These are phyloP conservation scores for Misopates orontium DNA, from an alignment of 257 asterid genomes.

Conservation along the genomic window DNA sequence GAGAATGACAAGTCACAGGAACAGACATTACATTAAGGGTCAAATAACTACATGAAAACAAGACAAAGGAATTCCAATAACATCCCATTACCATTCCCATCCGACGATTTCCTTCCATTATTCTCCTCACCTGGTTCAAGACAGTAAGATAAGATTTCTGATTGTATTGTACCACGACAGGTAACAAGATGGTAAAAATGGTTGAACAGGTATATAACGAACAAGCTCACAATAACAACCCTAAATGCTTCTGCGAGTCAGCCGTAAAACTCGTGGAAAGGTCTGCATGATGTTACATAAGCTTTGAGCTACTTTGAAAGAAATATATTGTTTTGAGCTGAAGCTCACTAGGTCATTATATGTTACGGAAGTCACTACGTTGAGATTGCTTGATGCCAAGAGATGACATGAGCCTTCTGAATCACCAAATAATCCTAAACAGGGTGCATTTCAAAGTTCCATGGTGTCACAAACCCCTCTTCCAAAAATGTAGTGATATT, in stretches of 20 bases:
- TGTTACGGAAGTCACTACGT: neutral
- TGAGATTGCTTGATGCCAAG: neutral
- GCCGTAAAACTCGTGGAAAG: no score
- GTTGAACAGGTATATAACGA: neutral
- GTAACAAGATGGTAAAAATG: slow-evolving; percentile 6
- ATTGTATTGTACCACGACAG: slow-evolving; percentile 24
- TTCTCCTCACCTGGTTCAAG: slow-evolving; percentile 80
- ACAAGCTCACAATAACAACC: slow-evolving; percentile 7
- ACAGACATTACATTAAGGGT: slow-evolving; percentile 24
- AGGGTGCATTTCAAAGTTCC: neutral
- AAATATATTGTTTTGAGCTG: neutral
- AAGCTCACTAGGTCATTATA: slow-evolving; percentile 8
- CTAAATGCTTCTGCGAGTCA: no score
- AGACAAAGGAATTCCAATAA: slow-evolving; percentile 8
- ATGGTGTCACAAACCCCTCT: neutral
- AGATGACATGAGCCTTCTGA: neutral
- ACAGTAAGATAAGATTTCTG: slow-evolving; percentile 16
- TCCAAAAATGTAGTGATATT: neutral
- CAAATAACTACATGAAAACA: slow-evolving; percentile 1
- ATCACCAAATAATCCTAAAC: neutral
- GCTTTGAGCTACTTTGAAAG: neutral
- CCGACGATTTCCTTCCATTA: slow-evolving; percentile 97
- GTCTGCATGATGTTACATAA: no score
- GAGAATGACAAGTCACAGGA: slow-evolving; percentile 27
- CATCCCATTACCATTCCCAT: slow-evolving; percentile 87